These are phyloP conservation scores for Kodamaea restingae DNA, from an alignment of 805 yeast genomes.

Conservation along the genomic window DNA sequence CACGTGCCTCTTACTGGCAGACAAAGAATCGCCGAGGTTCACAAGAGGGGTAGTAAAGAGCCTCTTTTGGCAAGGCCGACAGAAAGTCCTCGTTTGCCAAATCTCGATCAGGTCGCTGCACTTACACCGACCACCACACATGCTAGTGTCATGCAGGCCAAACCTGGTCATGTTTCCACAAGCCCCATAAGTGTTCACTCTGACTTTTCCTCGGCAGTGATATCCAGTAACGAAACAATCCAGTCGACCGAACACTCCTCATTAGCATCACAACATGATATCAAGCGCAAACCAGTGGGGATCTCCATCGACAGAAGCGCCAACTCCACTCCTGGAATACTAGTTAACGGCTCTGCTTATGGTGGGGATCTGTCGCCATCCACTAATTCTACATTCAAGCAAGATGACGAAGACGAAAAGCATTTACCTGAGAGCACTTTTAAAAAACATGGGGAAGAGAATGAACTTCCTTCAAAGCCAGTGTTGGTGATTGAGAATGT, in stretches of 20 bases:
- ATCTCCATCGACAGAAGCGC: slow-evolving; percentile 5
- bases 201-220: slow-evolving; percentile 25
- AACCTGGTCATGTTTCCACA: not conserved
- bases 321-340: slow-evolving; percentile 16
- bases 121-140: slow-evolving; percentile 1
- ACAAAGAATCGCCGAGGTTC: slow-evolving; percentile 2
- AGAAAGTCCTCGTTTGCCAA: too few species aligned
- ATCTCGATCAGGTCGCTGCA: too few species aligned
- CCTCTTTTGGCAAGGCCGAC: too few species aligned
- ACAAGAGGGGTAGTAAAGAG: not conserved
- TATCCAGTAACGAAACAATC: slow-evolving; percentile 25
- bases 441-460: not conserved
- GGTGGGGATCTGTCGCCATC: slow-evolving; percentile 16
- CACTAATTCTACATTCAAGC: slow-evolving; percentile 17
- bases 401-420: slow-evolving; percentile 11
- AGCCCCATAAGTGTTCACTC: slow-evolving; percentile 16
- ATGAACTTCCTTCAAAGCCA: slow-evolving; percentile 2
- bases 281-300: slow-evolving; percentile 7
- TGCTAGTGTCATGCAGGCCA: not conserved
- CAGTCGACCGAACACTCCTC: slow-evolving; percentile 31
- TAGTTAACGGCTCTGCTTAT: slow-evolving; percentile 14
- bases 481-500: slow-evolving; percentile 4
- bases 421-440: slow-evolving; percentile 4
- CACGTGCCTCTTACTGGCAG: slow-evolving; percentile 7
- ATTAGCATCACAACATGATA: slow-evolving; percentile 17